Conservation (phyloP, 2,329 filamentous ascomycete genomes). For the Exophiala dermatitidis region DNA sequence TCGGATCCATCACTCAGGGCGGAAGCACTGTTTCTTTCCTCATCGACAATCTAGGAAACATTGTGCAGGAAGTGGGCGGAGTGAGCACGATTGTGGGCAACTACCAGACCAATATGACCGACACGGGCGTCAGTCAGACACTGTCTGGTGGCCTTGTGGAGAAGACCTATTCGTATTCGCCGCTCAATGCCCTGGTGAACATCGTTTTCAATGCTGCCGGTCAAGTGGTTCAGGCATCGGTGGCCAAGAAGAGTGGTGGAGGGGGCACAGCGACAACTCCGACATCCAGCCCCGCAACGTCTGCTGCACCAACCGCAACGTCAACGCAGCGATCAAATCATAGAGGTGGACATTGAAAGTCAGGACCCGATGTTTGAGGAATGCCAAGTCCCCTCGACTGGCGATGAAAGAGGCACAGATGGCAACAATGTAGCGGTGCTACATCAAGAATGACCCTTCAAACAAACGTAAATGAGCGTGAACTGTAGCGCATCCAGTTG, state of each 20-base stretch:
- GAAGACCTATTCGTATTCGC: slow-evolving; percentile 48
- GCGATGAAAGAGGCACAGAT: too few relatives aligned
- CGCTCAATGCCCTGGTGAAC: slow-evolving; percentile 47
- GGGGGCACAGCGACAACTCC: slow-evolving; percentile 3
- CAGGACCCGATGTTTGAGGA: too few relatives aligned
- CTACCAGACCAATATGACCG: slow-evolving; percentile 54
- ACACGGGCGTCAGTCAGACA: slow-evolving; percentile 30
- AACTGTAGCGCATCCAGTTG: too few relatives aligned
- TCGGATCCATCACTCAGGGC: slow-evolving; percentile 53
- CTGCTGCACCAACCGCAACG: too few relatives aligned
- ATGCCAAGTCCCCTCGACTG: too few relatives aligned
- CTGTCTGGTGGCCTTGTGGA: slow-evolving; percentile 33
- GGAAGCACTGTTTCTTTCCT: slow-evolving; percentile 49
- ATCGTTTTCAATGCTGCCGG: slow-evolving; percentile 51
- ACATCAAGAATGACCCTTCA: too few relatives aligned
- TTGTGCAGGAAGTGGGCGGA: slow-evolving; percentile 52
- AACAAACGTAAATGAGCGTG: too few relatives aligned
- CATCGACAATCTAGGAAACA: slow-evolving; percentile 57
- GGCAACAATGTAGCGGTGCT: too few relatives aligned
- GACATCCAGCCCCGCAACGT: not conserved
- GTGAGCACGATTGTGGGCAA: slow-evolving; percentile 53
- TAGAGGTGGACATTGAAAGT: too few relatives aligned
- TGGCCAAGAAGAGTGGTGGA: slow-evolving; percentile 11
- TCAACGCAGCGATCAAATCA: too few relatives aligned
- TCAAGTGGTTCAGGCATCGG: slow-evolving; percentile 47